Base-by-base conservation (phyloP, 164 flowering plant species). In the Liriodendron chinense region DNA sequence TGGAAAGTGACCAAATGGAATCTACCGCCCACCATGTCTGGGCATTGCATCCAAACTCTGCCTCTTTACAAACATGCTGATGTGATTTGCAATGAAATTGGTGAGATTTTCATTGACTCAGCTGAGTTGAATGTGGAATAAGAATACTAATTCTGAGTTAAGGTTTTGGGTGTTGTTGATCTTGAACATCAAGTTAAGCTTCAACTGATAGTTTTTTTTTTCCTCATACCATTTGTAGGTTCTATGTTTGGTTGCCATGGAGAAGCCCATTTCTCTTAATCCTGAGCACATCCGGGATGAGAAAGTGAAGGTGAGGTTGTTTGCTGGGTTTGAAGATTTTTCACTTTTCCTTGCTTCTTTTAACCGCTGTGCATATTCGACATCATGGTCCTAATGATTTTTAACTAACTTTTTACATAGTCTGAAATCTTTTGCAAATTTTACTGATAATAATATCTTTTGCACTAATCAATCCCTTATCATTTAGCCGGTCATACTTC, bases 281-380 rank as follows among this genome's bases (percentile, higher is more conserved):
- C 99, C 99, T 56, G 99, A 95, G 92, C 90, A 93, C 76, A 89
- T 95, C 63, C 91, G 99, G 16, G 99, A 95, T 85, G 98, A 93
- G 87, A 93, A 95, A 95, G 99, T 95, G 74, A 95, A 94, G 97
- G 99, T 91, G 49, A 73, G 16, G 16, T 64, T 21, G 24, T 22
- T 26, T 26, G 13, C 24, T 64, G 64, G 16, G 16, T 64, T 26
- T 64, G 67, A 23, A 64, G 13, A 23, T 9, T 9, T 64, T 64
- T 23, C 7, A 9, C 12, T 21, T 64, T 26, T 64, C 2, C 24
- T 24, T 24, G 67, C 3, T 64, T 22, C 25, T 3, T 12, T 24
- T 22, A 3, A 22, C 13, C 24, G 3, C 22, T 64, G 26, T 64
- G n/a, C 10, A 22, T 64, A 64, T 22, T 64, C 16, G 13, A 22